Percentiles rank a stretch among this genome's conserved stretches.
Evolutionary conservation across 2,329 filamentous ascomycete species (phyloP).

Genomic region (Stachybotrys elegans): DNA sequence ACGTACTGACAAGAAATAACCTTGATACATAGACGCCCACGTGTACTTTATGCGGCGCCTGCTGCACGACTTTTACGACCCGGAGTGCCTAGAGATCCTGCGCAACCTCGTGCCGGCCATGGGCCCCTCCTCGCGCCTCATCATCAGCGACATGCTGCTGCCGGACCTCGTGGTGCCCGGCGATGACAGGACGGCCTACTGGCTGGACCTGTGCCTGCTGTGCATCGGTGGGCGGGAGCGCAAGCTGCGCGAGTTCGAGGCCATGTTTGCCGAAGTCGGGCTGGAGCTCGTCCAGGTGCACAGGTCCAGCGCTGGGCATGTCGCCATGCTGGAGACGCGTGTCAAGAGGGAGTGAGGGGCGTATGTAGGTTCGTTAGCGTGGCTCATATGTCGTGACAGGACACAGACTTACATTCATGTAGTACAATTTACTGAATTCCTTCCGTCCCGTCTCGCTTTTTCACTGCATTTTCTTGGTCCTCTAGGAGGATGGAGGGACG

Average conservation of each 20-base stretch:
- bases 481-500: too few relatives aligned
- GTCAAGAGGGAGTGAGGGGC: constrained; percentile 7
- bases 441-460: background rate
- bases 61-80: constrained; percentile 22
- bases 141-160: constrained; percentile 27
- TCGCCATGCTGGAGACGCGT: constrained; percentile 20
- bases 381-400: too few relatives aligned
- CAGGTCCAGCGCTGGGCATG: constrained; percentile 14
- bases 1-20: too few relatives aligned
- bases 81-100: constrained; percentile 18
- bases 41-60: constrained; percentile 23
- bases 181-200: constrained; percentile 17
- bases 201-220: constrained; percentile 20
- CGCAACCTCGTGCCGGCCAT: constrained; percentile 17
- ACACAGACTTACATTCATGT: too few relatives aligned
- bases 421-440: background rate
- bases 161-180: constrained; percentile 19
- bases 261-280: constrained; percentile 18
- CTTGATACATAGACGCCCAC: constrained; percentile 19
- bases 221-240: constrained; percentile 22
- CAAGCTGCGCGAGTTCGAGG: constrained; percentile 18
- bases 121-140: constrained; percentile 19
- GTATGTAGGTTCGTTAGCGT: background rate
- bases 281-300: constrained; percentile 23
- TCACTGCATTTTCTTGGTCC: background rate